Conservation (phyloP, 495 filamentous ascomycete genomes). For the Aspergillus taichungensis region DNA sequence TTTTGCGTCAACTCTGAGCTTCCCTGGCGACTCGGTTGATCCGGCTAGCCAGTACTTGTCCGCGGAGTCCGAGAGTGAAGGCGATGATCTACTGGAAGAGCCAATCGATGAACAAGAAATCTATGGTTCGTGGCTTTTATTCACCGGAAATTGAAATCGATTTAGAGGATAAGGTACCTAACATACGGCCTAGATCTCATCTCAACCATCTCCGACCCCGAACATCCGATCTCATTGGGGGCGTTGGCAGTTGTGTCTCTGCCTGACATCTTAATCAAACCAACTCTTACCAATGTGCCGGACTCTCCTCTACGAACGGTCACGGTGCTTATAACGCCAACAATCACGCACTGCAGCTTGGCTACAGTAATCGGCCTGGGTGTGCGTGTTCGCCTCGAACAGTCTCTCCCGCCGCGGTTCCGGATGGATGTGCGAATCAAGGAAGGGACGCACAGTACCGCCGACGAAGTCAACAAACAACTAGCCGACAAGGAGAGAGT, state of each 20-base stretch:
- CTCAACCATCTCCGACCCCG: conserved; percentile 86
- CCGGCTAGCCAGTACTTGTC: conserved; percentile 22
- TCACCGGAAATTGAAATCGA: not conserved
- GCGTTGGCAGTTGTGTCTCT: conserved; percentile 90
- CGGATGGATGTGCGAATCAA: conserved; percentile 90
- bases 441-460: conserved; percentile 89
- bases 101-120: conserved; percentile 95
- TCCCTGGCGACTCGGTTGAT: conserved; percentile 44
- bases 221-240: conserved; percentile 88
- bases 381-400: conserved; percentile 81
- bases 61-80: conserved; percentile 39
- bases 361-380: conserved; percentile 95
- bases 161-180: not conserved
- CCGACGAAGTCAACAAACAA: conserved; percentile 92
- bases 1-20: conserved; percentile 40
- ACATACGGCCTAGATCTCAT: conserved; percentile 62
- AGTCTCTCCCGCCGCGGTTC: conserved; percentile 85
- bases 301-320: conserved; percentile 41
- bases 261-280: conserved; percentile 74
- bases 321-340: conserved; percentile 75
- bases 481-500: conserved; percentile 94
- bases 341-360: conserved; percentile 91
- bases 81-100: conserved; percentile 56
- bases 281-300: conserved; percentile 44
- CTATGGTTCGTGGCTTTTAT: conserved; percentile 55